Evolutionary conservation across 108 stramenopile genomes (phyloP), one percentile per base, ranked within the genome.

Genomic region (Cylindrotheca closterium): DNA sequence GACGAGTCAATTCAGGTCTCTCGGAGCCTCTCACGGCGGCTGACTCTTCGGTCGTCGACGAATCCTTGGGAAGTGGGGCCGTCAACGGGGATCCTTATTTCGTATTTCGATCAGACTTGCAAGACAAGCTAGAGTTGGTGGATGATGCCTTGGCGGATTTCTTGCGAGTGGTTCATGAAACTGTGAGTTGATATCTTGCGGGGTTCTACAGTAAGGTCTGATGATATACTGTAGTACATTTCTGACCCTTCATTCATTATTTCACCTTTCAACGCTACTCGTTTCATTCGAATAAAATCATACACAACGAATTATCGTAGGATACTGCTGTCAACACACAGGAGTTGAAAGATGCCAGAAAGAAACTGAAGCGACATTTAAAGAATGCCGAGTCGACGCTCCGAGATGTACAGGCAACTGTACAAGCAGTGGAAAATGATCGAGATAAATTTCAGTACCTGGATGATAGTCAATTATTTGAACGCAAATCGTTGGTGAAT

Each of bases 281-380:
- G n/a, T n/a, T n/a, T n/a, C n/a, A n/a, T n/a, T n/a, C n/a, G n/a
- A n/a, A n/a, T n/a, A n/a, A n/a, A n/a, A n/a, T n/a, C n/a, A n/a
- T n/a, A 42, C 37, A 15, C 7, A 42, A 42, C 37, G 26, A 0
- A 1, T 51, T 0, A 22, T 19, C 48, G 42, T 26, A 87, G 86
- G 83, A 92, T 60, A 92, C 91, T 30, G 79, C 87, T 32, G 81
- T 79, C 21, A 92, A 87, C 60, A 73, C 79, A 8, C 77, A 85
- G 30, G 75, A 78, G 58, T 61, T 85, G 10, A 86, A 81, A 70
- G 85, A 87, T 48, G 55, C 84, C 8, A 92, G 89, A 60, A 88
- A 89, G 58, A 81, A 79, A 60, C 67, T 92, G 22, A 92, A 92
- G 63, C 81, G 86, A 18, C 72, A 79, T 33, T 62, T 92, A 19